Evolutionary conservation across 2,329 filamentous ascomycete genomes (phyloP), one percentile per base, ranked within the genome.

Genomic region (Penicillium italicum): DNA sequence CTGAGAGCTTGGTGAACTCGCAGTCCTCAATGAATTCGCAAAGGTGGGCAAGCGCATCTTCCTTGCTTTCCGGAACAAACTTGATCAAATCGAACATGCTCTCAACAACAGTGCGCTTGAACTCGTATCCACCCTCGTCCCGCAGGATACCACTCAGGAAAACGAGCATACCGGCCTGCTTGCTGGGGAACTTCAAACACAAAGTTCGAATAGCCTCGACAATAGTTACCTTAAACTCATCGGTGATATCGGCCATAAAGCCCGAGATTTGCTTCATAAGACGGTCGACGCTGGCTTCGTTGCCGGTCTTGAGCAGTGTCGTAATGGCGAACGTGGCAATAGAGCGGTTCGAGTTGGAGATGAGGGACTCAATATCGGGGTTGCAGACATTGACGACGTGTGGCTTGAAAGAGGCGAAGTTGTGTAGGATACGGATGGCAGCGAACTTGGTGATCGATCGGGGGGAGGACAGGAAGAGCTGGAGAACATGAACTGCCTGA

Each of bases 141-240:
- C 94, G 86, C 50, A 99, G 80, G 56, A 97, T 96, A n/a, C 92
- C 90, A 69, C 93, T 96, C 45, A 99, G 84, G 85, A 99, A 99
- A 48, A 90, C 86, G 50, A 99, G 86, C 92, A 99, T 97, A 60
- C 91, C 92, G 44, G 93, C 93, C 77, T 99, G 94, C 79, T 99
- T 99, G 78, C 85, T 92, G 33, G 94, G 94, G 79, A 99, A 99
- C 78, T 99, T 99, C 66, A 99, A 81, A 73, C 93, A 97, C 38
- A 99, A 79, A 4, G 94, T 97, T 58, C 94, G 89, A 70, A 99
- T 97, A 40, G 94, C 94, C 75, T 99, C 94, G 41, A 99, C 93
- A 68, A 99, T 96, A n/a, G 94, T 99, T 65, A 99, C 96, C 82
- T 97, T 99, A 82, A 99, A 99, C 75, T 99, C 94, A 71, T 99